Evolutionary conservation across 768 basidiomycete species (phyloP).

Genomic region (Russula griseocarnosa): DNA sequence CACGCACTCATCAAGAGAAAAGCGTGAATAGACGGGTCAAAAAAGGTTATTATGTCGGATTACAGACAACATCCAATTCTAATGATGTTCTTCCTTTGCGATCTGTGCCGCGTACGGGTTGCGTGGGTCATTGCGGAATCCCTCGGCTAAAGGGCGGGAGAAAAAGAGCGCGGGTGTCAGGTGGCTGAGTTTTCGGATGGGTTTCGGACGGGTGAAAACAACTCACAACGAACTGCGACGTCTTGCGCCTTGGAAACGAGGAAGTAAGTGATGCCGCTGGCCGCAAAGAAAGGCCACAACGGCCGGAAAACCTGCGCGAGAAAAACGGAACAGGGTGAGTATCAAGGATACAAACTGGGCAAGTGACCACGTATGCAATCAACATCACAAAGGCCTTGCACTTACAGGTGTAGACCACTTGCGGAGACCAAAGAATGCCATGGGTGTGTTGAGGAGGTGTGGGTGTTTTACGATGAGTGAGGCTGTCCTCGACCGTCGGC

Average conservation of each 20-base stretch:
- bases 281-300: conserved; percentile 76
- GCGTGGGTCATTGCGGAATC: conserved; percentile 69
- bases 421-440: conserved; percentile 76
- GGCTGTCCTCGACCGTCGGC: neutral
- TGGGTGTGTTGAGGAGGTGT: conserved; percentile 30
- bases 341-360: neutral
- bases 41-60: conserved; percentile 17
- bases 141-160: conserved; percentile 44
- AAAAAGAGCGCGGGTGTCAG: neutral
- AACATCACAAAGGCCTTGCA: conserved; percentile 23
- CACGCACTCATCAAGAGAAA: neutral
- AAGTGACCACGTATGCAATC: conserved; percentile 13
- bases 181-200: neutral
- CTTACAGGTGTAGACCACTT: conserved; percentile 77
- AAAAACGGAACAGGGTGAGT: conserved; percentile 12
- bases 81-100: conserved; percentile 55
- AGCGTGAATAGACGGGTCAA: neutral
- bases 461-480: neutral
- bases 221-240: conserved; percentile 68
- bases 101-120: conserved; percentile 81
- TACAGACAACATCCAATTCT: conserved; percentile 12
- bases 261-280: conserved; percentile 61
- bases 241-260: conserved; percentile 65
- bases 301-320: conserved; percentile 58
- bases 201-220: neutral